These are phyloP conservation scores for Phialophora chinensis DNA, from an alignment of 2,329 filamentous ascomycete species.

Conservation along the genomic window DNA sequence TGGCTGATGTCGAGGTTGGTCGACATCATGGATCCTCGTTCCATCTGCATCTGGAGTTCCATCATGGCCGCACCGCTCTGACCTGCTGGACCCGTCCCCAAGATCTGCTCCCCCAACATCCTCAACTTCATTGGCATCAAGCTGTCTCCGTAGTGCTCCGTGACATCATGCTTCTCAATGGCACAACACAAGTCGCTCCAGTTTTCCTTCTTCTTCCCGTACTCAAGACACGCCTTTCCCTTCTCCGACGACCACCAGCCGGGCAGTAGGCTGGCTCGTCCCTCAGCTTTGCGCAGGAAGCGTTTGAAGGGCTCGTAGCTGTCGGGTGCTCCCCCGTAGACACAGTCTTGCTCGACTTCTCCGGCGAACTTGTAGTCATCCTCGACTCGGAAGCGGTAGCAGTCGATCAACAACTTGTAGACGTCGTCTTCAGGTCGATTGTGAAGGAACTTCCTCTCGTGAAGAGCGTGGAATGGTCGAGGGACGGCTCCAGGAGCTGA, in stretches of 20 bases:
- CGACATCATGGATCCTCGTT: background rate
- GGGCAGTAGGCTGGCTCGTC: slow-evolving; percentile 44
- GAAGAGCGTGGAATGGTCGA: slow-evolving; percentile 48
- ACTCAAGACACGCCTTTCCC: slow-evolving; percentile 46
- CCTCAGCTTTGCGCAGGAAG: slow-evolving; percentile 15
- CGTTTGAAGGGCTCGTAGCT: slow-evolving; percentile 14
- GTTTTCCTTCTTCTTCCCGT: slow-evolving; percentile 41
- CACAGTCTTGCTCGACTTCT: slow-evolving; percentile 40
- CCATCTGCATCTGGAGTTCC: background rate
- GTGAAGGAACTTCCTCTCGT: slow-evolving; percentile 52
- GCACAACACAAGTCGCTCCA: slow-evolving; percentile 14
- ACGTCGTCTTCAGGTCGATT: slow-evolving; percentile 53
- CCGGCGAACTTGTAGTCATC: slow-evolving; percentile 46
- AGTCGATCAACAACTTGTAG: slow-evolving; percentile 56
- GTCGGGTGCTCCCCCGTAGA: slow-evolving; percentile 41
- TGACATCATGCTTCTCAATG: slow-evolving; percentile 39
- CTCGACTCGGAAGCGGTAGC: slow-evolving; percentile 56
- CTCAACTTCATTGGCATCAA: slow-evolving; percentile 59
- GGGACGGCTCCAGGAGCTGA: background rate
- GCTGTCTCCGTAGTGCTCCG: slow-evolving; percentile 52
- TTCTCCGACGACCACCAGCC: slow-evolving; percentile 54
- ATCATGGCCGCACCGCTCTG: background rate
- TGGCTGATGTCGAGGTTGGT: slow-evolving; percentile 2
- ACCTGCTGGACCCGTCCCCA: slow-evolving; percentile 12
- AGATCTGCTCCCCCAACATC: slow-evolving; percentile 52